Base-by-base conservation (phyloP, 306 rosid species). In the Cucumis melo region DNA sequence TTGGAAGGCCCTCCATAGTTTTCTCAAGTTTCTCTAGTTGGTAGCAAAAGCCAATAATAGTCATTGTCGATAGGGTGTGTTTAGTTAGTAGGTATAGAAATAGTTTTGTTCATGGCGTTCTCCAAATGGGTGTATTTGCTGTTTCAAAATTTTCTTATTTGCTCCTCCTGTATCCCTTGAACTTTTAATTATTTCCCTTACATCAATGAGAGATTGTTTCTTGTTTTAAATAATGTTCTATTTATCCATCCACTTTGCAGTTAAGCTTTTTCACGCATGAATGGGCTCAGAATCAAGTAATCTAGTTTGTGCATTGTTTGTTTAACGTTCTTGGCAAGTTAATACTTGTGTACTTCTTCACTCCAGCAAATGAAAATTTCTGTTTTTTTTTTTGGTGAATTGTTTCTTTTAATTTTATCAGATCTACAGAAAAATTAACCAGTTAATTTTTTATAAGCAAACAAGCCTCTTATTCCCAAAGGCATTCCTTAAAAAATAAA, bases 381-480 rank as follows among this genome's bases (percentile, higher is more conserved):
- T 55, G 24, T 55, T 55, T 55, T 27, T 55, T 55, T 55, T 4
- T 32, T 32, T 32, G 1, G 36, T 32, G 36, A 2, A 32, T 32
- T 32, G 36, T 32, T 32, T 32, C 36, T 32, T 32, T 32, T 32
- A 16, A 20, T 64, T 64, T 36, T 34, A 48, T 19, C 46, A 39
- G 54, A 41, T 39, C 32, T n/a, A 39, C 53, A 38, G 5, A 10
- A 8, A 20, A 11, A 19, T 19, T 8, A 66, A 12, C 34, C 19
- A 19, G 13, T 41, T 19, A 42, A n/a, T 16, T 21, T 41, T 42
- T 16, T 8, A 12, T 10, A 41, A 67, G 17, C 11, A 67, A 67
- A 67, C 74, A 67, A 67, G 12, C 74, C 74, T 42, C 74, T 46
- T 67, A 67, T 12, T 67, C 36, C 34, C 74, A 67, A 67, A 67